Conservation (phyloP, 2,329 filamentous ascomycete genomes). For the Fusarium mundagurra region DNA sequence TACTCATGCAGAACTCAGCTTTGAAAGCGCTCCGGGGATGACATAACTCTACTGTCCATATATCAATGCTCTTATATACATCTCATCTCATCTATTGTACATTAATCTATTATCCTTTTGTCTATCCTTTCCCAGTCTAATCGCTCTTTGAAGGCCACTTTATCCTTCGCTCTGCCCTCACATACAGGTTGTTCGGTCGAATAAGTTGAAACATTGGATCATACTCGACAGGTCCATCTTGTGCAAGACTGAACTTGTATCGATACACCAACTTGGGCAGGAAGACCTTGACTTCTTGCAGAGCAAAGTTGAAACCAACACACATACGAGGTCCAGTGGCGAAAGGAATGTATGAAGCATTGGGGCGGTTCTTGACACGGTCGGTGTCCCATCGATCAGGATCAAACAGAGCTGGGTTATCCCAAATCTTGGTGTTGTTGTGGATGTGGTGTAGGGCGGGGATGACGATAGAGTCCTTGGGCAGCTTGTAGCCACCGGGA, state of each 20-base stretch:
- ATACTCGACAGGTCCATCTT: conserved; percentile 63
- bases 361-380: conserved; percentile 61
- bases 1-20: conserved; percentile 27
- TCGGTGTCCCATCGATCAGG: conserved; percentile 69
- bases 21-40: not conserved
- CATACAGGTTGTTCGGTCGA: conserved; percentile 64
- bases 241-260: conserved; percentile 65
- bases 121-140: conserved; percentile 5
- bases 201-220: conserved; percentile 69
- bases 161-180: conserved; percentile 58
- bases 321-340: conserved; percentile 66
- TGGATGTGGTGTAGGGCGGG: conserved; percentile 61
- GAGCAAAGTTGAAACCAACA: conserved; percentile 72
- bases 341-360: conserved; percentile 67
- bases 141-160: conserved; percentile 55
- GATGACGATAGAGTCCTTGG: conserved; percentile 62
- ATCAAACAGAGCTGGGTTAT: conserved; percentile 66
- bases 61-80: not conserved
- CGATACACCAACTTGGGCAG: conserved; percentile 67
- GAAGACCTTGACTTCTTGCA: conserved; percentile 69
- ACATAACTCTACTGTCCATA: not conserved
- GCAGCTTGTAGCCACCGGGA: conserved; percentile 67
- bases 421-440: conserved; percentile 65
- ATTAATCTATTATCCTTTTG: conserved; percentile 28
- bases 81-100: conserved; percentile 6